Conservation (phyloP, 495 filamentous ascomycete genomes). For the Usnea hakonensis region DNA sequence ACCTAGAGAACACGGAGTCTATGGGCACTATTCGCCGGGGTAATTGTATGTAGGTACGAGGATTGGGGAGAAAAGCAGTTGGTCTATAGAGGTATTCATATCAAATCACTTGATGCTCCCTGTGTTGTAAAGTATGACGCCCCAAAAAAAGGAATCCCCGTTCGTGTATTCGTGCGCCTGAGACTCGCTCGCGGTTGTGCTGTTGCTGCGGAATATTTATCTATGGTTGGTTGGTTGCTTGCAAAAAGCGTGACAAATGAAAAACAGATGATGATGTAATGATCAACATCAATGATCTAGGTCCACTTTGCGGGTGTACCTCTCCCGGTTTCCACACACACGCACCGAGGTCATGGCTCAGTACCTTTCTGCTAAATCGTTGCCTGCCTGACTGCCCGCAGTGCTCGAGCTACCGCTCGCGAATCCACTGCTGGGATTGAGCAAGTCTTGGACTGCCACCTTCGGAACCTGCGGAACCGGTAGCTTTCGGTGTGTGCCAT, state of each 20-base stretch:
- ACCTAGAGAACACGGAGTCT: too few relatives aligned
- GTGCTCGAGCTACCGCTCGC: constrained; percentile 46
- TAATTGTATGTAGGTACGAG: not conserved
- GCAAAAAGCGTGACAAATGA: not conserved
- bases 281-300: too few relatives aligned
- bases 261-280: not conserved
- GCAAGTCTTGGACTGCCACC: constrained; percentile 79
- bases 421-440: constrained; percentile 60
- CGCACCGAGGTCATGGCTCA: constrained; percentile 2
- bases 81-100: constrained; percentile 4
- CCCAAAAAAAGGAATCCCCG: not conserved
- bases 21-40: not conserved
- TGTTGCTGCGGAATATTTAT: not conserved
- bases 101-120: not conserved
- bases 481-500: constrained; percentile 86
- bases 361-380: constrained; percentile 22
- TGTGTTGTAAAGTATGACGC: too few relatives aligned
- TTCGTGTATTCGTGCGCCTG: not conserved
- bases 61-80: not conserved
- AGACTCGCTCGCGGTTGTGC: not conserved
- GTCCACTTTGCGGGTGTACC: not conserved
- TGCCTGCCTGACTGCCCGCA: constrained; percentile 38
- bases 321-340: not conserved
- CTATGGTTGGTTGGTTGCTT: not conserved
- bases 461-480: constrained; percentile 85